Evolutionary conservation across 495 filamentous ascomycete genomes (phyloP), one percentile per base, ranked within the genome.

Genomic region (Halenospora varia): DNA sequence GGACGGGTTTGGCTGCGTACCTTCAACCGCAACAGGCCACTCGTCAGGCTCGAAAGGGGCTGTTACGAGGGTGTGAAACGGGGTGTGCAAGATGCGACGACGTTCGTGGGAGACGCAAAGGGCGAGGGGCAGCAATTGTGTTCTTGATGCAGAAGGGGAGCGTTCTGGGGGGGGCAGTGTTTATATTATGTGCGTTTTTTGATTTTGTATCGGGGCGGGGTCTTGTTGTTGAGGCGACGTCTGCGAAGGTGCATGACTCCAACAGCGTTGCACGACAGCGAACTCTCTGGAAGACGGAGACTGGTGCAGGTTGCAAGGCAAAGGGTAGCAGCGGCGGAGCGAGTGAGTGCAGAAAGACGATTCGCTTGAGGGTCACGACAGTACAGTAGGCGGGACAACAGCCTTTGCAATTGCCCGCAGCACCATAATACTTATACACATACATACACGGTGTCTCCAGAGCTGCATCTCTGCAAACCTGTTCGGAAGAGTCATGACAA

Each of bases 351-450:
- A 20, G 42, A 46, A 20, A 46, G 42, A n/a, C 2, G 3, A 23
- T 49, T 10, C 19, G 47, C 47, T 49, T 10, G 47, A 40, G 35
- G n/a, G 42, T 49, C 47, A 49, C 47, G 47, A 49, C 18, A 49
- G 18, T 18, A 47, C 8, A 19, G 22, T 10, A 49, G 42, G 42
- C 18, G 6, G 42, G 42, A n/a, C 42, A 45, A 45, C 18, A 3
- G n/a, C 13, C 42, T 9, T 6, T 17, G 8, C 17, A n/a, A 45
- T 45, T 45, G 42, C 18, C 11, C 42, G 42, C 42, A 40, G 35
- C 9, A 20, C 42, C 42, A 45, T 9, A 9, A 6, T 45, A 45
- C 47, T n/a, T 24, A 24, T 49, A 49, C 22, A 49, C n/a, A 23
- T 25, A 49, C 20, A 25, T 23, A 23, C 20, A 25, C 23, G 47